These are phyloP conservation scores for Boletus barrowsii DNA, from an alignment of 768 basidiomycete species.

Conservation along the genomic window DNA sequence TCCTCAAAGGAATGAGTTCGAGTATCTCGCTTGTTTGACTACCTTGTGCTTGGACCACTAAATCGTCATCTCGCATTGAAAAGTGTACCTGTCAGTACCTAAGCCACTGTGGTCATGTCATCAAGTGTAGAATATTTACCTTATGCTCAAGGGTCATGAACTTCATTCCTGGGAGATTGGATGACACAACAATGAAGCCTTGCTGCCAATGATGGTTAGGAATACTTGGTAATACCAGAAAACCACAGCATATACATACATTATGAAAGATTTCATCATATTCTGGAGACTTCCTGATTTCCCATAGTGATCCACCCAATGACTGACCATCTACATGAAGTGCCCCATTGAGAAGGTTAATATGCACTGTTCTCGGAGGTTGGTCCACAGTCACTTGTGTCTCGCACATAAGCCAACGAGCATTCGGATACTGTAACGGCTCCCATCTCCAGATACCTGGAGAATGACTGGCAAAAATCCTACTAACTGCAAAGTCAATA, in stretches of 20 bases:
- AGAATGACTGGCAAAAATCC: constrained; percentile 5
- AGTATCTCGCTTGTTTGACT: constrained; percentile 1
- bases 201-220: not conserved
- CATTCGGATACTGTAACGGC: not conserved
- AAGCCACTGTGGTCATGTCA: not conserved
- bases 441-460: constrained; percentile 11
- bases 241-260: not conserved
- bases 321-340: constrained; percentile 19
- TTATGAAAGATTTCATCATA: not conserved
- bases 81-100: constrained; percentile 14
- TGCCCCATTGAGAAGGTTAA: constrained; percentile 17
- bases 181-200: not conserved
- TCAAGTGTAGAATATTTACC: not conserved
- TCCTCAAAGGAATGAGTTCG: constrained; percentile 17
- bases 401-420: constrained; percentile 13
- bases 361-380: not conserved
- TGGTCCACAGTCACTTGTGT: not conserved
- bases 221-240: not conserved
- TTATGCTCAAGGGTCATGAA: not conserved
- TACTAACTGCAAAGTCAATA: constrained; percentile 11
- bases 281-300: not conserved
- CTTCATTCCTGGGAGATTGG: not conserved
- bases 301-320: constrained; percentile 6
- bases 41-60: constrained; percentile 8
- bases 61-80: not conserved